Percentiles rank a stretch among this genome's conserved stretches.
These are phyloP conservation scores for Trichoderma sp. DNA, from an alignment of 2,329 filamentous ascomycete species.

Conservation along the genomic window DNA sequence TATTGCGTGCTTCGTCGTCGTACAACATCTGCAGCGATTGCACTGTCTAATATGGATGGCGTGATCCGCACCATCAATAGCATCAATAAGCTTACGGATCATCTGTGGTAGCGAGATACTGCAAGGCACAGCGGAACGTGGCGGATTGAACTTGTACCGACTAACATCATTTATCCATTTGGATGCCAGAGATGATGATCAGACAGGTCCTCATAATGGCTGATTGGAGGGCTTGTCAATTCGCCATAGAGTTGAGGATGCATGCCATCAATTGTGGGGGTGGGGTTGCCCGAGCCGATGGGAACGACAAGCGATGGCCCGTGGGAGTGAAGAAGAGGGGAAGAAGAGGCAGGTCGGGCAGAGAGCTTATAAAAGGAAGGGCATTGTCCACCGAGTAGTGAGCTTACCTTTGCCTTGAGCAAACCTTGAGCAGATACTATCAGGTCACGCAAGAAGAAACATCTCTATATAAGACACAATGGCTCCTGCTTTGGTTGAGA, in stretches of 20 bases:
- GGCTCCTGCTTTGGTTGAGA: slow-evolving; percentile 34
- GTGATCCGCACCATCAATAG: slow-evolving; percentile 30
- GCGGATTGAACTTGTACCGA: background rate
- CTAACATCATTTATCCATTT: slow-evolving; percentile 3
- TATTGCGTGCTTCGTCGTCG: slow-evolving; percentile 25
- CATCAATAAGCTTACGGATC: slow-evolving; percentile 26
- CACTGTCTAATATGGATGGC: slow-evolving; percentile 22
- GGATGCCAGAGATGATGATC: slow-evolving; percentile 9
- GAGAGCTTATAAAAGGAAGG: slow-evolving; percentile 10
- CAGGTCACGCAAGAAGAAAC: background rate
- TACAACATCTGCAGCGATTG: slow-evolving; percentile 13
- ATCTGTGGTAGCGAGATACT: slow-evolving; percentile 4
- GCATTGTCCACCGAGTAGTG: background rate
- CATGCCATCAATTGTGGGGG: slow-evolving; percentile 28
- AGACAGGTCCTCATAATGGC: background rate
- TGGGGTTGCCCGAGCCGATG: slow-evolving; percentile 21
- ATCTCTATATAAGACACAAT: slow-evolving; percentile 27
- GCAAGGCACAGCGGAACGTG: background rate
- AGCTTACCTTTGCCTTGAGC: background rate
- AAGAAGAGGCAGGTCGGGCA: slow-evolving; percentile 11
- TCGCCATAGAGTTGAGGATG: slow-evolving; percentile 27
- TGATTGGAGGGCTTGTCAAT: slow-evolving; percentile 26
- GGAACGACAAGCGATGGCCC: slow-evolving; percentile 15
- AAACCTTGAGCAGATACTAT: background rate
- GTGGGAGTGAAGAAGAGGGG: slow-evolving; percentile 10